These are phyloP conservation scores for Conticribra guillardii DNA, from an alignment of 108 stramenopile species.

Conservation along the genomic window DNA sequence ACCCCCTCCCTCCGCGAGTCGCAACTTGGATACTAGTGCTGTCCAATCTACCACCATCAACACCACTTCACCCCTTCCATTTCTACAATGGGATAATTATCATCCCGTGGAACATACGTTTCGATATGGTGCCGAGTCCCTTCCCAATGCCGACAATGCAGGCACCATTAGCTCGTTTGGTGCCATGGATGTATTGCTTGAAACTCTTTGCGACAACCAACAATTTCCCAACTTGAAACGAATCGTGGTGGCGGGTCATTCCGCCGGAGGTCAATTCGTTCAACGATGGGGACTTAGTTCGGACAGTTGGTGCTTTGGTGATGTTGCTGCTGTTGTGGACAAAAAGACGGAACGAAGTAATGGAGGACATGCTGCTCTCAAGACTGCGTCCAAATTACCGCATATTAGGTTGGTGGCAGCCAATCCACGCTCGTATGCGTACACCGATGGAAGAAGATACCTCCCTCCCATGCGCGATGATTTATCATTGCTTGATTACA, in stretches of 20 bases:
- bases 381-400: no score
- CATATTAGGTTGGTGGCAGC: slow-evolving; percentile 75
- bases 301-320: slow-evolving; percentile 50
- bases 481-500: slow-evolving; percentile 14
- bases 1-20: no score
- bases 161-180: slow-evolving; percentile 70
- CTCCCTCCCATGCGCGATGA: slow-evolving; percentile 27
- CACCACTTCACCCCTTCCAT: slow-evolving; percentile 32
- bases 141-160: slow-evolving; percentile 15
- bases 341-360: no score
- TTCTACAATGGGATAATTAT: slow-evolving; percentile 65
- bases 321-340: no score
- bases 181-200: slow-evolving; percentile 69
- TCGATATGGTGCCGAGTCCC: slow-evolving; percentile 83
- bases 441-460: slow-evolving; percentile 69
- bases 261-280: slow-evolving; percentile 80
- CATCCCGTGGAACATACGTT: slow-evolving; percentile 66
- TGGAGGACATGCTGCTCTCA: no score
- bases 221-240: slow-evolving; percentile 58
- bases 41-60: neutral
- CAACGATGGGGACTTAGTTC: slow-evolving; percentile 87
- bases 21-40: no score
- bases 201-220: slow-evolving; percentile 40
- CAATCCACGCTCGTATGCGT: slow-evolving; percentile 82
- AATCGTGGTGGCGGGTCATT: slow-evolving; percentile 80